Evolutionary conservation across 352 stramenopile genomes (phyloP), one percentile per base, ranked within the genome.

Genomic region (Globisporangium nodosum): DNA sequence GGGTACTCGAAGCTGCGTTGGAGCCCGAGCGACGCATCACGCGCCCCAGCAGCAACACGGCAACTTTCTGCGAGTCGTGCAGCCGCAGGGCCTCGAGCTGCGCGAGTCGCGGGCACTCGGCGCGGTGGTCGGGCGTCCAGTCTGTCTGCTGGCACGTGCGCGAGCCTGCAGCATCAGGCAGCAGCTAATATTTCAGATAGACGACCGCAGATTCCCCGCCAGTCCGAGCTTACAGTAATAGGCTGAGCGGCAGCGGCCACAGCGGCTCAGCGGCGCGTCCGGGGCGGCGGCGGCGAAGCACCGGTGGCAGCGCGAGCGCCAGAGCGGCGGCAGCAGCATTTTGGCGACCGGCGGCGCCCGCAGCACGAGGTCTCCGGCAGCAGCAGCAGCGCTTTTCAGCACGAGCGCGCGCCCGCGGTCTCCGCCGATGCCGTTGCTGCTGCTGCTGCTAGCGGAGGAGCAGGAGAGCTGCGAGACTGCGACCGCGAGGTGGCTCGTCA

Each of bases 81-180:
- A 87, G 60, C 0, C 64, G 59, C 31, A 87, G 61, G 47, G 64
- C 40, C 47, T 52, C 42, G 27, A 92, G 65, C 48, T 84, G 68
- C 42, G 54, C 60, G 43, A 92, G 63, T 1, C 30, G 54, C 43
- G 68, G 64, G 60, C 83, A 92, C 59, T 92, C 83, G n/a, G 70
- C 63, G 12, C 69, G 61, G 66, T 92, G 83, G 54, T 90, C 68
- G 0, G 61, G 58, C 33, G 70, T 66, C 83, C 83, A 92, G 58
- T 92, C 80, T 18, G 58, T 57, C 52, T 78, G 65, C 50, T 92
- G 83, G 54, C 83, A 92, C 5, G 24, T 33, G 30, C 73, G 78
- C 12, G 82, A 90, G 47, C 81, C 81, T 91, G 16, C 3, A 39
- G 33, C 33, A 9, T 12, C 33, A 12, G 33, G 33, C 12, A 3